Evolutionary conservation across 2,329 filamentous ascomycete species (phyloP), one percentile per base, ranked within the genome.

Genomic region (Hymenoscyphus fraxineus): DNA sequence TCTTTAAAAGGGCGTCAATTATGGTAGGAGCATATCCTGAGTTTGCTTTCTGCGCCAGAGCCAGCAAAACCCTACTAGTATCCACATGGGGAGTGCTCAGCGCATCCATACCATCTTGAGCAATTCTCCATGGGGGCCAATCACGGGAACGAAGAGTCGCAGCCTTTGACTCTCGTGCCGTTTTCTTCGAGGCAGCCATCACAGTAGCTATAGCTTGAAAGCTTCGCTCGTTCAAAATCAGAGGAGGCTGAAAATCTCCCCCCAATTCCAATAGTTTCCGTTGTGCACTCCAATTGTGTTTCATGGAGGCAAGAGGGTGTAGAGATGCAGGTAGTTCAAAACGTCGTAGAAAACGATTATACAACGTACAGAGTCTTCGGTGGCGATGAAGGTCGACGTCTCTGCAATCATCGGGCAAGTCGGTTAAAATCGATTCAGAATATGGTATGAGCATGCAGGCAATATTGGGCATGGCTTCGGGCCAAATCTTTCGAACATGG

Each of bases 121-220:
- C 79, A 44, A 80, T 77, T 62, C 84, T 76, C 74, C 86, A 88
- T 0, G 86, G 86, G 10, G 86, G 86, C 86, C 86, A 88, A 1
- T 79, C 80, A 59, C 80, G 78, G 1, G 78, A 76, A 63, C 85
- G 80, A 35, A 83, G 80, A 22, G 75, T 68, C 1, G 82, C 79
- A 39, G 80, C 81, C 40, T 78, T 80, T 15, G 74, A 76, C 73
- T 89, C 86, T 5, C 75, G 76, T 6, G 76, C 71, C 9, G 81
- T 83, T 70, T 86, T 88, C 55, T 79, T 79, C 63, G 83, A 77
- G 2, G 80, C 84, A 6, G 83, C 73, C 62, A 88, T 73, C 2
- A 87, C 83, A 47, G 77, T 69, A 44, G 82, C 79, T 56, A 88
- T 83, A 3, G 85, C 81, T 59, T 78, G 78, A 64, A 87, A 89